Conservation (phyloP, 805 yeast genomes). For the Cyberlindnera maclurae region DNA sequence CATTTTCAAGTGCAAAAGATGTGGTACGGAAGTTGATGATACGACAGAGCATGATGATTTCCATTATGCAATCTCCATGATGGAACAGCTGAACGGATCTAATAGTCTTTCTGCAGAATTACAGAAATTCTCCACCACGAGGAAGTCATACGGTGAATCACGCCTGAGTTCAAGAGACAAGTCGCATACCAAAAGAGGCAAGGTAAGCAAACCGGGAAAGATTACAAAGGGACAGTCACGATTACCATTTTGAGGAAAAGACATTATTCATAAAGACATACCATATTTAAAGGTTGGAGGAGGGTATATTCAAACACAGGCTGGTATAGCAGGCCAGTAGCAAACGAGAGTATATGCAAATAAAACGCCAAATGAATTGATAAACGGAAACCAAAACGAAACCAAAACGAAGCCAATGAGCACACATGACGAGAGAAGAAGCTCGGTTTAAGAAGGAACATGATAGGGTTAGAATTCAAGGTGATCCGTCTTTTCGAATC, state of each 20-base stretch:
- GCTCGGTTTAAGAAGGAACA: no score
- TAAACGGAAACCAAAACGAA: background rate
- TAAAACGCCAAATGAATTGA: background rate
- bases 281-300: background rate
- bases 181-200: background rate
- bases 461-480: no score
- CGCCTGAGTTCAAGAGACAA: conserved; percentile 1
- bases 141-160: conserved; percentile 7
- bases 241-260: conserved; percentile 15
- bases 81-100: conserved; percentile 35
- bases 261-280: background rate
- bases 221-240: conserved; percentile 17
- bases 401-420: background rate
- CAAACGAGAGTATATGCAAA: background rate
- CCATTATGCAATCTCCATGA: conserved; percentile 45
- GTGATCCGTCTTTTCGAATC: background rate
- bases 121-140: conserved; percentile 6
- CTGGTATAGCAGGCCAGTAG: background rate
- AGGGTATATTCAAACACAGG: background rate
- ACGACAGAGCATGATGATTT: conserved; percentile 45
- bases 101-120: conserved; percentile 12
- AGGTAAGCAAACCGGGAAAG: conserved; percentile 8
- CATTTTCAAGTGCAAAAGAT: conserved; percentile 7
- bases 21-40: conserved; percentile 17
- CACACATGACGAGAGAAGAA: background rate